Percentiles rank a stretch among this genome's conserved stretches.
phyloP scores from a whole-genome alignment of 2,329 filamentous ascomycete genomes.

The Talaromyces sp. region DNA sequence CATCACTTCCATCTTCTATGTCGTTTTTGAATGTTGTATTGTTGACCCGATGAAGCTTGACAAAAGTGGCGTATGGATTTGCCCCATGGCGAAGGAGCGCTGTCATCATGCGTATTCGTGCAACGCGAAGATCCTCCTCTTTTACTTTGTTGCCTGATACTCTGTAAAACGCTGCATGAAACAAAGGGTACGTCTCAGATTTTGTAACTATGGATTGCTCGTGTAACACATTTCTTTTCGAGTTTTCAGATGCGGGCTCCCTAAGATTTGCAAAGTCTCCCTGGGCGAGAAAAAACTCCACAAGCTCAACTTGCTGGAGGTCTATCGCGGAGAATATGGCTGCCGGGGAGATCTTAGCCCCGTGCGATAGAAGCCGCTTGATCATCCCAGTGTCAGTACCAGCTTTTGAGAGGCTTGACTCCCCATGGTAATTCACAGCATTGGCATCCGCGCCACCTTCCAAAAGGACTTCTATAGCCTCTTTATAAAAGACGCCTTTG shows the following conservation, averaged over 20 bases:
- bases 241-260: neutral
- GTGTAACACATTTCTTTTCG: neutral
- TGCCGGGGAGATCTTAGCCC: neutral
- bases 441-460: slow-evolving; percentile 7
- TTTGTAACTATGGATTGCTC: neutral
- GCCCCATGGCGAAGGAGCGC: slow-evolving; percentile 18
- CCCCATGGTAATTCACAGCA: slow-evolving; percentile 1
- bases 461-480: slow-evolving; percentile 4
- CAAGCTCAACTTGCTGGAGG: slow-evolving; percentile 2
- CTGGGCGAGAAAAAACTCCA: slow-evolving; percentile 1
- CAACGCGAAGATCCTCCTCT: neutral
- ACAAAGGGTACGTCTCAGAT: neutral
- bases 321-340: slow-evolving; percentile 12
- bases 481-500: slow-evolving; percentile 4
- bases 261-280: slow-evolving; percentile 11
- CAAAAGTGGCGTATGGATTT: slow-evolving; percentile 19
- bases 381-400: slow-evolving; percentile 3
- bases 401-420: slow-evolving; percentile 6
- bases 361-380: slow-evolving; percentile 6
- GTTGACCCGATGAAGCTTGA: neutral
- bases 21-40: neutral
- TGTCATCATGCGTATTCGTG: slow-evolving; percentile 9
- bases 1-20: neutral
- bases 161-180: slow-evolving; percentile 8
- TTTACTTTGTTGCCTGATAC: neutral